Evolutionary conservation across 2,329 filamentous ascomycete species (phyloP), one percentile per base, ranked within the genome.

Genomic region (Beauveria varroae): DNA sequence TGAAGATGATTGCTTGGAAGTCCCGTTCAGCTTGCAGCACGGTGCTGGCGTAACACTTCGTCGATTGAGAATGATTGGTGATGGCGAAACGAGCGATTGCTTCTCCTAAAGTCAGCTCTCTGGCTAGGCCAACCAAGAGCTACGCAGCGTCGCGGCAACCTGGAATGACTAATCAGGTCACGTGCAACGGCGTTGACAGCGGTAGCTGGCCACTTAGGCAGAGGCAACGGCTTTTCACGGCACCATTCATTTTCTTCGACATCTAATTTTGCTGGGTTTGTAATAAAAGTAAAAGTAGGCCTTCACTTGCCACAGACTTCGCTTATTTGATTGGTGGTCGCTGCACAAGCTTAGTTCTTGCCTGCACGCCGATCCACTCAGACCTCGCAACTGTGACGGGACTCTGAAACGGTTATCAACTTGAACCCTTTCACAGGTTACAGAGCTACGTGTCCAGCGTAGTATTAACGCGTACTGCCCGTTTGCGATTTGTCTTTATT

Each of bases 101-200:
- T 51, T 50, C 14, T n/a, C 28, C 58, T 26, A 51, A 34, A 34
- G 59, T 40, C 26, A 61, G 59, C 53, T 61, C 30, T 43, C 28
- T 43, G 43, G 53, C 59, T 44, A 47, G 59, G 59, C 59, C 34
- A 46, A 26, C 46, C 44, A 61, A 50, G 59, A 61, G 59, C 59
- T 61, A 61, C 59, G 59, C 53, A 61, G 44, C 43, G 44, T 46
- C 44, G 37, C 40, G 59, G 53, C 52, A 24, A 44, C 46, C 41
- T 55, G 26, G 52, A 49, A 50, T 60, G 57, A 60, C 57, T 60
- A 60, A 60, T 34, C 10, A n/a, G 24, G 6, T 60, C 57, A 60
- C 57, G 57, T 60, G 57, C 40, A 30, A 3, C 16, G 30, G 5
- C 22, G 20, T 10, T 18, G 9, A 22, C 7, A 26, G 26, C 8